Conservation (phyloP, 2,329 filamentous ascomycete genomes). For the Fusarium nurragi region DNA sequence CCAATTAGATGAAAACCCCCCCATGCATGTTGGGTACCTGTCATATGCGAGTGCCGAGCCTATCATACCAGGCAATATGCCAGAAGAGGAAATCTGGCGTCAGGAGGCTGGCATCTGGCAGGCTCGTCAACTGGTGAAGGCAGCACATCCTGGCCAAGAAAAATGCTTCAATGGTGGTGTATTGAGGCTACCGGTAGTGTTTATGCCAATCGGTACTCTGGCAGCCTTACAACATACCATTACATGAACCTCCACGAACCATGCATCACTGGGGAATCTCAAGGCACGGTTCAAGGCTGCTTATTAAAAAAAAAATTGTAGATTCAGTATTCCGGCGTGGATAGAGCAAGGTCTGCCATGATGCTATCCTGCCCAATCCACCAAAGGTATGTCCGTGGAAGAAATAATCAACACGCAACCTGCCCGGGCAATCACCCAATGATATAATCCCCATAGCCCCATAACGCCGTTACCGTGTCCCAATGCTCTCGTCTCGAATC, state of each 20-base stretch:
- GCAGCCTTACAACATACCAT: neutral
- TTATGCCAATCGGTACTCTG: neutral
- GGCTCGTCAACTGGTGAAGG: neutral
- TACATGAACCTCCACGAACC: neutral
- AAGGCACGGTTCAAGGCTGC: neutral
- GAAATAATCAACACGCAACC: slow-evolving; percentile 17
- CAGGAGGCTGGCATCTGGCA: neutral
- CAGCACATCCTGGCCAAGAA: neutral
- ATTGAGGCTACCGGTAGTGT: neutral
- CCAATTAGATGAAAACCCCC: neutral
- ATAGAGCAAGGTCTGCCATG: slow-evolving; percentile 14
- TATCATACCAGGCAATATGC: slow-evolving; percentile 18
- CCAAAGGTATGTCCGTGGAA: slow-evolving; percentile 18
- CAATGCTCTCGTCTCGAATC: slow-evolving; percentile 26
- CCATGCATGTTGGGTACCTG: slow-evolving; percentile 2
- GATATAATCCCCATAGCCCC: neutral
- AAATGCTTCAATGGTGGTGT: too few relatives aligned
- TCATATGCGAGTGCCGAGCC: slow-evolving; percentile 1
- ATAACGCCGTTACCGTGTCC: slow-evolving; percentile 35
- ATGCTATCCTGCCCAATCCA: slow-evolving; percentile 10
- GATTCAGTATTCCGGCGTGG: slow-evolving; percentile 3
- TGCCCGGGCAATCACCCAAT: neutral
- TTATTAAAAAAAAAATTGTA: slow-evolving; percentile 11
- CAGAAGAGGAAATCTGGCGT: slow-evolving; percentile 19
- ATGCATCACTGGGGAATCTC: neutral